Base-by-base conservation (phyloP, 768 basidiomycete species). In the Dentipellis sp. region DNA sequence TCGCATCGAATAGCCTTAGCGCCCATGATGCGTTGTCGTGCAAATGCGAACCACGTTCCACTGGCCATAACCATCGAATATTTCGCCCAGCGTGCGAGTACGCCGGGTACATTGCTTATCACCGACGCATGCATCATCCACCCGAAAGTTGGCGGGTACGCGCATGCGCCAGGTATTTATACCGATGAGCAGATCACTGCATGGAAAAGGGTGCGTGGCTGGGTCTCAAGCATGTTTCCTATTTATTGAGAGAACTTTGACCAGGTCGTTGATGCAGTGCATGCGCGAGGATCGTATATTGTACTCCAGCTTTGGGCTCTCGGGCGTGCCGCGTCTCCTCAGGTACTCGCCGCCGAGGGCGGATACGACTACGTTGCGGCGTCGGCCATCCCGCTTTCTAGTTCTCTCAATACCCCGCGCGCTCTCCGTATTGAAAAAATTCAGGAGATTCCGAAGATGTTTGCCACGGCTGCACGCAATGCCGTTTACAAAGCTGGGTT, bases 231-330 rank as follows among this genome's bases (percentile, higher is more conserved):
- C 8, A 10, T 16, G 16, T 22, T 3, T 35, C 4, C 2, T 2
- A 14, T 12, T 23, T 19, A 12, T 6, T n/a, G 34, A 8, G 16
- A 19, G 29, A 17, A 17, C 35, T 42, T 17, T 9, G 8, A 11
- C 19, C 38, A 66, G 63, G 60, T 74, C 21, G 68, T 65, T 40
- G 68, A 70, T 22, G 65, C 64, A 1, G 71, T 72, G 4, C 73
- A 74, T 63, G 64, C 64, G 10, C 67, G 68, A 48, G 67, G 66
- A 1, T 68, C 64, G 0, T 66, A 65, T 59, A 68, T 74, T 57
- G 68, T 64, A 57, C n/a, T 65, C 17, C 75, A 76, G 60, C 62
- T 72, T 16, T 74, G 72, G 51, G 72, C 72, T 0, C 56, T 73
- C 23, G 74, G 74, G 3, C 66, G 70, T 19, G 55, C 62, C 1